Conservation (phyloP, 176 grass and related monocot species). For the Oryza punctata region DNA sequence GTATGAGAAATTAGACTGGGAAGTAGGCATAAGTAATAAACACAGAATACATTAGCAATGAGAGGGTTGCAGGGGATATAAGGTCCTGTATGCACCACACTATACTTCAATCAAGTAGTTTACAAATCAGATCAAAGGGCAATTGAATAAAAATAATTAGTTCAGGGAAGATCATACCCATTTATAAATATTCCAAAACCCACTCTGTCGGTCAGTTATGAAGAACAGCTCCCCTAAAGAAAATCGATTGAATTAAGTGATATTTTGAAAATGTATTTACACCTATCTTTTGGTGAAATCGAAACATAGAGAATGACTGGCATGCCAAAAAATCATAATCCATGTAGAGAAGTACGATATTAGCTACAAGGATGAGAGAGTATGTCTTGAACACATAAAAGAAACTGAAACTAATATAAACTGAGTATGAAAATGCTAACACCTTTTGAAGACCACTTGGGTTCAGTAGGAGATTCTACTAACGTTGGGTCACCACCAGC, state of each 20-base stretch:
- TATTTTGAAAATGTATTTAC: constrained; percentile 24
- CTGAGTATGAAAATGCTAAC: background rate
- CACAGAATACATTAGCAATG: constrained; percentile 9
- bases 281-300: background rate
- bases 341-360: background rate
- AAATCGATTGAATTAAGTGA: constrained; percentile 27
- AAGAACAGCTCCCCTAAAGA: constrained; percentile 88
- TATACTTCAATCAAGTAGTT: background rate
- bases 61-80: background rate
- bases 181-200: constrained; percentile 96
- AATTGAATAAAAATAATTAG: constrained; percentile 28
- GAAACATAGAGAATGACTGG: background rate
- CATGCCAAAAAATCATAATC: background rate
- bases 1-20: background rate
- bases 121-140: background rate
- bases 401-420: background rate
- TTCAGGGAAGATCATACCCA: constrained; percentile 63
- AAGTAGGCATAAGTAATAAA: constrained; percentile 10
- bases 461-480: constrained; percentile 93
- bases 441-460: constrained; percentile 97
- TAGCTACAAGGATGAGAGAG: constrained; percentile 1
- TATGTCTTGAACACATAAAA: background rate
- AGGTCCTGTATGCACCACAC: background rate
- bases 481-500: constrained; percentile 72
- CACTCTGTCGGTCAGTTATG: constrained; percentile 77